Evolutionary conservation across 2,329 filamentous ascomycete genomes (phyloP).

Genomic region (Aspergillus pseudotamarii): DNA sequence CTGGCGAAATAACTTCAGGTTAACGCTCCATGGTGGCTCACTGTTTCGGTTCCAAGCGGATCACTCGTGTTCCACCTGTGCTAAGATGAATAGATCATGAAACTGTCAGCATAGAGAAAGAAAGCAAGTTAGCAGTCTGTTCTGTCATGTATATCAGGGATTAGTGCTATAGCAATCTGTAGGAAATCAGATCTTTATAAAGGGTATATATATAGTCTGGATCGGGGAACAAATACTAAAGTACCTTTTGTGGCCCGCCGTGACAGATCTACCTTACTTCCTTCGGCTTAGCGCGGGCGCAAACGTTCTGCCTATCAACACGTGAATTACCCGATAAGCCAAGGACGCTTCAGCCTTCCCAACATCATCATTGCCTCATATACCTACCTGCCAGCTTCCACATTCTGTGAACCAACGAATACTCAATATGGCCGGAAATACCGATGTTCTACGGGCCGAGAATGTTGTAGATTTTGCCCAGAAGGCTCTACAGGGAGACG

Average conservation of each 20-base stretch:
- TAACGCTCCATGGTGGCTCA: background rate
- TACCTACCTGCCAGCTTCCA: background rate
- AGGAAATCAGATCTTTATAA: too few relatives aligned
- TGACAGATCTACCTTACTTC: background rate
- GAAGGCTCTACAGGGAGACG: slow-evolving; percentile 33
- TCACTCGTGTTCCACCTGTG: background rate
- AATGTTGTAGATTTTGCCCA: slow-evolving; percentile 37
- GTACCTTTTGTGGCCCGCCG: too few relatives aligned
- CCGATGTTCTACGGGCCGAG: slow-evolving; percentile 30
- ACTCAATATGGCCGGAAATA: slow-evolving; percentile 17
- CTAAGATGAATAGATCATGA: background rate
- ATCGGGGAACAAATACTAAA: too few relatives aligned
- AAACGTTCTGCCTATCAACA: background rate
- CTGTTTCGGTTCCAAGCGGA: background rate
- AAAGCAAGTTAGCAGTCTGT: too few relatives aligned
- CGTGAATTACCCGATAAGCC: background rate
- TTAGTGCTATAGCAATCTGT: background rate
- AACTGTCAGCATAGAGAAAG: background rate
- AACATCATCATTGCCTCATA: slow-evolving; percentile 1
- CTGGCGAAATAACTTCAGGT: background rate
- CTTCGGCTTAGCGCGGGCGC: background rate
- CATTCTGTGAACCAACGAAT: background rate
- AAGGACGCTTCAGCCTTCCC: background rate
- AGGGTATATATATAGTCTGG: too few relatives aligned
- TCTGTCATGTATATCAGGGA: background rate